phyloP scores from a whole-genome alignment of 2,329 filamentous ascomycete genomes.

The Reticulascus tulasneorum region DNA sequence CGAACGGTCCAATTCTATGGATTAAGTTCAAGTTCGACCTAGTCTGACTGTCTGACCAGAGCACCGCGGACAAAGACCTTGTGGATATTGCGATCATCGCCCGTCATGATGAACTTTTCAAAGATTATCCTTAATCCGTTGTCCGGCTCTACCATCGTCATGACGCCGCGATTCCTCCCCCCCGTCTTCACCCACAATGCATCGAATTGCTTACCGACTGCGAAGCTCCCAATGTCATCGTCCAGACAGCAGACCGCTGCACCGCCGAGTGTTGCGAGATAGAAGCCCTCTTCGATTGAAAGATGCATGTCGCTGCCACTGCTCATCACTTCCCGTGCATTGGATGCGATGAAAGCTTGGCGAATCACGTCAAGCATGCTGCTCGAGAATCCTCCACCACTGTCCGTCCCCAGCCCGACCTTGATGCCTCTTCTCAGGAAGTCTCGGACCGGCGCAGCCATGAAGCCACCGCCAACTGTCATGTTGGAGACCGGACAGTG shows the following conservation, averaged over 20 bases:
- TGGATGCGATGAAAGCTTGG: constrained; percentile 53
- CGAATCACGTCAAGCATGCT: constrained; percentile 57
- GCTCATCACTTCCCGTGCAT: constrained; percentile 39
- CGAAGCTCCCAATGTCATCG: constrained; percentile 52
- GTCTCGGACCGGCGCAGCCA: constrained; percentile 56
- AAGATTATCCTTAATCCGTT: constrained; percentile 45
- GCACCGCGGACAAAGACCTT: constrained; percentile 50
- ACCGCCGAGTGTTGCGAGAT: constrained; percentile 58
- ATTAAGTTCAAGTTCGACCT: too few relatives aligned
- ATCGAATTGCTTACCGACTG: constrained; percentile 59
- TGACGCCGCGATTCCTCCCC: constrained; percentile 32
- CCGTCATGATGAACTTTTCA: constrained; percentile 64
- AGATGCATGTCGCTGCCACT: constrained; percentile 39
- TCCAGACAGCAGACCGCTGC: constrained; percentile 54
- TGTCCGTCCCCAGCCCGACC: constrained; percentile 64
- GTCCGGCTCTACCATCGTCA: constrained; percentile 48
- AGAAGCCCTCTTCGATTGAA: constrained; percentile 50
- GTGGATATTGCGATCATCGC: constrained; percentile 58
- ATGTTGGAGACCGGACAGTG: constrained; percentile 65
- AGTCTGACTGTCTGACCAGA: too few relatives aligned
- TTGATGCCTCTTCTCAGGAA: constrained; percentile 56
- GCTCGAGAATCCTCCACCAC: constrained; percentile 58
- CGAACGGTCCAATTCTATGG: too few relatives aligned
- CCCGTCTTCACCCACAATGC: constrained; percentile 45
- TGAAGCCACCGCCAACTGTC: constrained; percentile 57